Conservation (phyloP, 306 rosid species). For the Castanopsis chinensis region DNA sequence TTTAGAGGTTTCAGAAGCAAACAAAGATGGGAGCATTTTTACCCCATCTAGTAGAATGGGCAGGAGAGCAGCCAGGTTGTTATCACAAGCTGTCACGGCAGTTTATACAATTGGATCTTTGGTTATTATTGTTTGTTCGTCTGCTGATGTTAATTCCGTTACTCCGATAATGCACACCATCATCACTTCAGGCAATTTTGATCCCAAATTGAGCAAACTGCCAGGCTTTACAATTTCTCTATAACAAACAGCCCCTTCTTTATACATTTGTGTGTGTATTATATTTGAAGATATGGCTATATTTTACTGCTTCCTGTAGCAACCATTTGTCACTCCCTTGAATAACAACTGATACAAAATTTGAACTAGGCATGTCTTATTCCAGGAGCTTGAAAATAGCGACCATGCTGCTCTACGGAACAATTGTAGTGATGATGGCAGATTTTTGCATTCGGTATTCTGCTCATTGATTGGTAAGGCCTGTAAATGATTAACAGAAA, state of each 20-base stretch:
- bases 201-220: conserved; percentile 50
- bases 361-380: not conserved
- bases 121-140: conserved; percentile 65
- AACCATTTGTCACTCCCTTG: not conserved
- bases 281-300: not conserved
- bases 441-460: conserved; percentile 93
- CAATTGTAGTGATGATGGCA: conserved; percentile 79
- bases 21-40: conserved; percentile 33
- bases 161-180: conserved; percentile 68
- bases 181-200: conserved; percentile 77
- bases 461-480: conserved; percentile 92
- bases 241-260: conserved; percentile 64
- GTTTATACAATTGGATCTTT: conserved; percentile 79
- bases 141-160: conserved; percentile 52
- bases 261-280: conserved; percentile 35
- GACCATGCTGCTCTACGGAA: conserved; percentile 84
- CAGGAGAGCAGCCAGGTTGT: conserved; percentile 45
- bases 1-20: conserved; percentile 38
- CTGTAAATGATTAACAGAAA: not conserved
- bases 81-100: conserved; percentile 65
- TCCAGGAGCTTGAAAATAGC: conserved; percentile 80
- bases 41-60: conserved; percentile 65
- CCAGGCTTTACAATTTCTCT: conserved; percentile 50
- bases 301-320: not conserved
- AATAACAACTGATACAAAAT: conserved; percentile 4